Evolutionary conservation across 257 asterid species (phyloP).

Genomic region (Sherardia arvensis): DNA sequence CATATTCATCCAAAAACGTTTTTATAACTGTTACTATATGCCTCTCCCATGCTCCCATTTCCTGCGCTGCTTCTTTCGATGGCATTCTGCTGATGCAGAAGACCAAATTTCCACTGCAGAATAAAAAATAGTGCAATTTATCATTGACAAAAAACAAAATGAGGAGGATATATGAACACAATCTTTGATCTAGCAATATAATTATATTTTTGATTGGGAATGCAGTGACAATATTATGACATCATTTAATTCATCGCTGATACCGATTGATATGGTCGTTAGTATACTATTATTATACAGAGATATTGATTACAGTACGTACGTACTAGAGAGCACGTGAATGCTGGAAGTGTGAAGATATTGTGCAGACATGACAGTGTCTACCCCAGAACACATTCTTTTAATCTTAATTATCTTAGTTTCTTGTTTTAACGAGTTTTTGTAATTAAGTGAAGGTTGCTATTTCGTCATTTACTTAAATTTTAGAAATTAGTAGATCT

Average conservation of each 20-base stretch:
- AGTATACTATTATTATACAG: no score
- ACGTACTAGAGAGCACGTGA: not conserved
- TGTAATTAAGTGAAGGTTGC: no score
- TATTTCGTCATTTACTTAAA: no score
- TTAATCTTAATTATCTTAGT: no score
- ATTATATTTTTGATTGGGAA: not conserved
- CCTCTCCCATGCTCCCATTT: slow-evolving; percentile 2
- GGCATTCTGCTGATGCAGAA: not conserved
- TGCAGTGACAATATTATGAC: not conserved
- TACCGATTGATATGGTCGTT: not conserved
- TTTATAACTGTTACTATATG: not conserved
- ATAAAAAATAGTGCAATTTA: not conserved
- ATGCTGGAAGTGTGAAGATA: not conserved
- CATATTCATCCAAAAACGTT: not conserved
- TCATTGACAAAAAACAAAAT: not conserved
- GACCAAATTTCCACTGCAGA: not conserved
- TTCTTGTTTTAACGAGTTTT: no score
- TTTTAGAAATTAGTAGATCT: no score
- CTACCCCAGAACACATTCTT: not conserved
- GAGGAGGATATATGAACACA: not conserved
- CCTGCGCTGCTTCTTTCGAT: not conserved
- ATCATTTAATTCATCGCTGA: not conserved
- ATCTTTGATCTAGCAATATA: not conserved
- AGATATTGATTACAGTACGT: no score
- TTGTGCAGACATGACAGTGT: not conserved